Evolutionary conservation across 805 yeast species (phyloP), one percentile per base, ranked within the genome.

Genomic region (Metschnikowia koreensis): DNA sequence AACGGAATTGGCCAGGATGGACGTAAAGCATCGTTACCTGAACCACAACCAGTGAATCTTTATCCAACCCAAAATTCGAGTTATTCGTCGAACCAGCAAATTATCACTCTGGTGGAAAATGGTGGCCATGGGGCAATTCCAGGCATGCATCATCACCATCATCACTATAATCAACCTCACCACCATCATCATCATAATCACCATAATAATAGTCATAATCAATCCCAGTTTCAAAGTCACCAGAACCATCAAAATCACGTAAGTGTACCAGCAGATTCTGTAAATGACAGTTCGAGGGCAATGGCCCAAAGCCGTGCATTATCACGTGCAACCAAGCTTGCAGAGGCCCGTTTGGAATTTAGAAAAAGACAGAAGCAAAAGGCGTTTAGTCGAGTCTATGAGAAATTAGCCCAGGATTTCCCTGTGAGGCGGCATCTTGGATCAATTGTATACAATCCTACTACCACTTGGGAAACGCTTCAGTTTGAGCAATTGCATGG

Each of bases 371-470:
- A 43, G 53, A 54, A 29, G 41, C 50, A 1, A 11, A 62, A 62
- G 37, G 58, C 68, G 11, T 44, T 45, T 22, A 26, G 22, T 8
- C 64, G 64, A 17, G 27, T 69, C 8, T 6, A 56, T 68, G 16
- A 38, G 33, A 43, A 45, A 13, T 31, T 52, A 34, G 44, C 54
- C 27, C 65, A 66, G 39, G 54, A 58, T 28, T 70, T 67, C 53
- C 75, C 76, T 0, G 46, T 54, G 7, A 60, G 75, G 22, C 68
- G 60, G 34, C 68, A 51, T 62, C 61, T 62, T 50, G 67, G 60
- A 53, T 66, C 57, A 47, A 62, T 55, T 17, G 64, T 84, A 0
- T 88, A 89, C 63, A 77, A 76, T 41, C 80, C 82, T 8, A 74
- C 76, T 17, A 83, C 85, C 12, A 81, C 86, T 0, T 70, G 71